Percentiles rank a stretch among this genome's conserved stretches.
These are phyloP conservation scores for Zygosaccharomyces sapae DNA, from an alignment of 1,139 yeast genomes.

Conservation along the genomic window DNA sequence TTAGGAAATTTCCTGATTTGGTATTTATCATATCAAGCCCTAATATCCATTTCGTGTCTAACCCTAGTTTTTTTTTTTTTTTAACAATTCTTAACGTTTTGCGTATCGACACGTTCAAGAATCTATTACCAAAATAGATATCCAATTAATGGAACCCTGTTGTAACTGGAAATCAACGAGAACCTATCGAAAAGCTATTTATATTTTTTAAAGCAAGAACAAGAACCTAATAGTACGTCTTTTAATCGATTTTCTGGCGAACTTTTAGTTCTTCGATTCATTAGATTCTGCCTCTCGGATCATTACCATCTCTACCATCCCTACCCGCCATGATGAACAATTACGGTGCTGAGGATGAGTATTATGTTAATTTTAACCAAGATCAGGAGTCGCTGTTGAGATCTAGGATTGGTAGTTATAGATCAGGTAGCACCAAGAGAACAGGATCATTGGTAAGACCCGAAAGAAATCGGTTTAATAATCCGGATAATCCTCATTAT, in stretches of 20 bases:
- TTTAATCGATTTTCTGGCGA: background rate
- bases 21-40: background rate
- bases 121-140: slow-evolving; percentile 5
- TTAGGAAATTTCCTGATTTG: background rate
- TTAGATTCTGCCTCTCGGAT: background rate
- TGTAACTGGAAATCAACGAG: background rate
- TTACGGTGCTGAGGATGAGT: slow-evolving; percentile 19
- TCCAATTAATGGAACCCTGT: slow-evolving; percentile 1
- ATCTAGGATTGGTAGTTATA: slow-evolving; percentile 14
- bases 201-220: background rate
- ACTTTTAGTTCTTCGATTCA: background rate
- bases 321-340: slow-evolving; percentile 6
- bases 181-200: background rate
- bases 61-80: slow-evolving; percentile 1
- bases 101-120: slow-evolving; percentile 4
- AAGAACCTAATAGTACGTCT: background rate
- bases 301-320: background rate
- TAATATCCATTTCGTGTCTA: background rate
- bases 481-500: slow-evolving; percentile 66
- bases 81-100: background rate
- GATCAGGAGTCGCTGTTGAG: slow-evolving; percentile 25
- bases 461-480: slow-evolving; percentile 65
- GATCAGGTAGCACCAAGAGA: slow-evolving; percentile 20
- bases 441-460: slow-evolving; percentile 65
- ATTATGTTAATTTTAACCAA: slow-evolving; percentile 18